Conservation (phyloP, 108 stramenopile genomes). For the Licmophora abbreviata region DNA sequence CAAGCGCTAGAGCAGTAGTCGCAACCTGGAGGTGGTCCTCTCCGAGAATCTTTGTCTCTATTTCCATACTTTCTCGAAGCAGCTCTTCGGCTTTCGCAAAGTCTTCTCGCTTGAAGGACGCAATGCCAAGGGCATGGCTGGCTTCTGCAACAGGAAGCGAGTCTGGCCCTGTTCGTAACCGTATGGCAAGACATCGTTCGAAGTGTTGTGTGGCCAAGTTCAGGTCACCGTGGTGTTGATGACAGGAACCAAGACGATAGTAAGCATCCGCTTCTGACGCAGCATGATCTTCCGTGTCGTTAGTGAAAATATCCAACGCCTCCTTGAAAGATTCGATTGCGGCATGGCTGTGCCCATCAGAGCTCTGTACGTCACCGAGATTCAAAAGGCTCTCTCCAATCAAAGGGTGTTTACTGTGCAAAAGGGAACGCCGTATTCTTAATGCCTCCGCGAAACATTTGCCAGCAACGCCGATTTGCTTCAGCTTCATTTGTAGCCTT, state of each 20-base stretch:
- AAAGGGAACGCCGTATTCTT: constrained; percentile 16
- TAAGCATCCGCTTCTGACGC: constrained; percentile 10
- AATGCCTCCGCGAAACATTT: constrained; percentile 36
- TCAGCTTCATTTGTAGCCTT: constrained; percentile 18
- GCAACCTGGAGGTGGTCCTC: constrained; percentile 11
- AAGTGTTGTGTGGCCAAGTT: constrained; percentile 15
- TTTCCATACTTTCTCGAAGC: constrained; percentile 8
- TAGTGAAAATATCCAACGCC: constrained; percentile 22
- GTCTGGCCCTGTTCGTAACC: constrained; percentile 6
- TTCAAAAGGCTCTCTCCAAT: constrained; percentile 31
- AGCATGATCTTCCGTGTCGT: constrained; percentile 8
- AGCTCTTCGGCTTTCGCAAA: constrained; percentile 4
- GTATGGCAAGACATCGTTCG: constrained; percentile 21
- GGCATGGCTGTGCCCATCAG: constrained; percentile 7
- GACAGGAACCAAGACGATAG: constrained; percentile 18
- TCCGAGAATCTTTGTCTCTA: constrained; percentile 1
- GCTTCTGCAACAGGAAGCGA: constrained; percentile 24
- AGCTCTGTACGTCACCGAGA: constrained; percentile 16
- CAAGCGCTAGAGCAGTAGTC: constrained; percentile 20
- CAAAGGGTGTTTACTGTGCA: constrained; percentile 6
- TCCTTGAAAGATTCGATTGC: constrained; percentile 25
- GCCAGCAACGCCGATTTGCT: constrained; percentile 23
- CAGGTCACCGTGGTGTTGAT: constrained; percentile 11
- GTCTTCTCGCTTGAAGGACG: constrained; percentile 3
- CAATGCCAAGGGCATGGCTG: constrained; percentile 21